Evolutionary conservation across 148 eudicot species (phyloP).

Genomic region (Drosera capensis): DNA sequence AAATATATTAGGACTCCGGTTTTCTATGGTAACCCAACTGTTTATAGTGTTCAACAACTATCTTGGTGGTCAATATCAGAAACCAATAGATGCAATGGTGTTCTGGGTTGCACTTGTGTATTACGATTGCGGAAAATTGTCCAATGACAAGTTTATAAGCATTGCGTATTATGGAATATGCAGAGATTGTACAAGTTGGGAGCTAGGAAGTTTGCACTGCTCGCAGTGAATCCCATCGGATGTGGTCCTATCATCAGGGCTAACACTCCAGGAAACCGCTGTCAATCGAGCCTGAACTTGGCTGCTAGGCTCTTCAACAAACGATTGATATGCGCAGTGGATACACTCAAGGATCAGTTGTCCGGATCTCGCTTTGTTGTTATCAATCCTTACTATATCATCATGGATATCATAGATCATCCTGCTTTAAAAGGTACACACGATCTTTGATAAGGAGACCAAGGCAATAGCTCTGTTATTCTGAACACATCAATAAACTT

Average conservation of each 20-base stretch:
- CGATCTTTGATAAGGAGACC: neutral
- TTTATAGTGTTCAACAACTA: too few species aligned
- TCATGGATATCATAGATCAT: conserved; percentile 13
- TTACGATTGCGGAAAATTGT: neutral
- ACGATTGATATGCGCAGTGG: conserved; percentile 7
- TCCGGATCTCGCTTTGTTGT: conserved; percentile 13
- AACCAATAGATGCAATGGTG: too few species aligned
- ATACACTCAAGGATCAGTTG: conserved; percentile 10
- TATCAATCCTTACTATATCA: conserved; percentile 12
- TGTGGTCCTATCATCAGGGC: conserved; percentile 20
- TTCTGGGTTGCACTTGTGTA: too few species aligned
- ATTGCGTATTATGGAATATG: neutral
- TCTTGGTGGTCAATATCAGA: too few species aligned
- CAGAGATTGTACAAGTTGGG: conserved; percentile 21
- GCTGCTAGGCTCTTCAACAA: conserved; percentile 10
- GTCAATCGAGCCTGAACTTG: conserved; percentile 5
- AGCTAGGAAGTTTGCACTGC: conserved; percentile 18
- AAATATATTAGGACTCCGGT: neutral
- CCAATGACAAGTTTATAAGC: neutral
- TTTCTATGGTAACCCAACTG: too few species aligned
- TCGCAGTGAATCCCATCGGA: conserved; percentile 22
- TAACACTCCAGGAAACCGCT: conserved; percentile 3
- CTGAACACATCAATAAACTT: neutral
- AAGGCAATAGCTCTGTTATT: neutral
- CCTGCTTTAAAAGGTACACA: conserved; percentile 9